phyloP scores from a whole-genome alignment of 768 basidiomycete genomes.

The Leccinum disarticulatum region DNA sequence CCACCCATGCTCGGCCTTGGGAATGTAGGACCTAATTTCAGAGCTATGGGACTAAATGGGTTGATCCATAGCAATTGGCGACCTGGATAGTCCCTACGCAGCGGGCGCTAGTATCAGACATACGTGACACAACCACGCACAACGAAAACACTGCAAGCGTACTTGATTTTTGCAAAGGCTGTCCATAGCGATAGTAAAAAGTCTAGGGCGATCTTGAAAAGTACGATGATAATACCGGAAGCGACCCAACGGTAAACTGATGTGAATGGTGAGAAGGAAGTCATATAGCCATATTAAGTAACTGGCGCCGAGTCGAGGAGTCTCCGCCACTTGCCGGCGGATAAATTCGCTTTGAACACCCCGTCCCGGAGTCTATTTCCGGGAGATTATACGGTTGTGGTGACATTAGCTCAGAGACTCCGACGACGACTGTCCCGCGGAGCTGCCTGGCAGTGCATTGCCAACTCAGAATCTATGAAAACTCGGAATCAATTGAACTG shows the following conservation, averaged over 20 bases:
- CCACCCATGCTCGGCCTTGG: constrained; percentile 37
- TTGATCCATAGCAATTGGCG: constrained; percentile 27
- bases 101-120: too few relatives aligned
- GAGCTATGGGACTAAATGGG: constrained; percentile 31
- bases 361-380: too few relatives aligned
- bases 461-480: too few relatives aligned
- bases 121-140: too few relatives aligned
- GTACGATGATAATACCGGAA: constrained; percentile 4
- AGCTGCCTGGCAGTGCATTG: too few relatives aligned
- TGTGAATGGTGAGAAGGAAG: not conserved
- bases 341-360: too few relatives aligned
- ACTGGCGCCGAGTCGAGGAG: too few relatives aligned
- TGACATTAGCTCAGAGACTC: too few relatives aligned
- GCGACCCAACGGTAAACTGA: constrained; percentile 11
- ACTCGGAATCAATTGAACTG: too few relatives aligned
- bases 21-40: constrained; percentile 32
- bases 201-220: constrained; percentile 7
- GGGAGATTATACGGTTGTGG: too few relatives aligned
- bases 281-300: not conserved
- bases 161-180: constrained; percentile 21
- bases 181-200: constrained; percentile 2
- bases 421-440: too few relatives aligned
- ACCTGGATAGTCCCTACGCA: constrained; percentile 22
- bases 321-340: too few relatives aligned
- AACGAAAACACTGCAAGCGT: not conserved